A percentile compares a stretch with the other conserved stretches of the same genome.
Evolutionary conservation across 106 monocot species (phyloP).

Genomic region (Dendrobium chrysotoxum): DNA sequence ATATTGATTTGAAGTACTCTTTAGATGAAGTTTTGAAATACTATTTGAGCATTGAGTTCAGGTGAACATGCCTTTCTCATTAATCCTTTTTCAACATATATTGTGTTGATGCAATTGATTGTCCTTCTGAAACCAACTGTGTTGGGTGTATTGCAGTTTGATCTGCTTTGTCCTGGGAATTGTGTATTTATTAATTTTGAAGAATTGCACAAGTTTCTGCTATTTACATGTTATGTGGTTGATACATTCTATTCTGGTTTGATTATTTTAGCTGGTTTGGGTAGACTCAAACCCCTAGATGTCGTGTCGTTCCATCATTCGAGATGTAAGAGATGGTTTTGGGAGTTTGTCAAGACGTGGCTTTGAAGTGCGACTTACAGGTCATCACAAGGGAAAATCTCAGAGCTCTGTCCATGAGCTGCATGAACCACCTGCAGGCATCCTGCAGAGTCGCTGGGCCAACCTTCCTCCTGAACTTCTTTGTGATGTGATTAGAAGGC

Average conservation of each 20-base stretch:
- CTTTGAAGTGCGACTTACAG: slow-evolving; percentile 22
- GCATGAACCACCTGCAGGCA: slow-evolving; percentile 12
- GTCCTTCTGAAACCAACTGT: neutral
- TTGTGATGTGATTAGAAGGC: slow-evolving; percentile 31
- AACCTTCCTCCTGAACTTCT: slow-evolving; percentile 41
- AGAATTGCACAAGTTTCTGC: neutral
- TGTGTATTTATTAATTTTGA: neutral
- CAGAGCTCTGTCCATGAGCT: slow-evolving; percentile 31
- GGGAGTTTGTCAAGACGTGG: slow-evolving; percentile 30
- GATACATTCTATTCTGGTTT: neutral
- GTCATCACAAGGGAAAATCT: slow-evolving; percentile 25
- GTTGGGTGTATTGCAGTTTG: neutral
- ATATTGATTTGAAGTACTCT: neutral
- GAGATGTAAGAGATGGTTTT: slow-evolving; percentile 32
- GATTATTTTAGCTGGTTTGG: neutral
- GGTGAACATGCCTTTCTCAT: neutral
- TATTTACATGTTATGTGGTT: neutral
- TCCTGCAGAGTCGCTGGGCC: slow-evolving; percentile 24
- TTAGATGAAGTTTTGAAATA: neutral
- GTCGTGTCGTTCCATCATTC: slow-evolving; percentile 27
- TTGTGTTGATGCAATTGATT: neutral
- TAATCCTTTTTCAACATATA: neutral
- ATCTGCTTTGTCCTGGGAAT: neutral
- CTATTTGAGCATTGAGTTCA: neutral
- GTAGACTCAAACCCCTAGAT: neutral